Base-by-base conservation (phyloP, 768 basidiomycete genomes). In the Arthromyces matolae region DNA sequence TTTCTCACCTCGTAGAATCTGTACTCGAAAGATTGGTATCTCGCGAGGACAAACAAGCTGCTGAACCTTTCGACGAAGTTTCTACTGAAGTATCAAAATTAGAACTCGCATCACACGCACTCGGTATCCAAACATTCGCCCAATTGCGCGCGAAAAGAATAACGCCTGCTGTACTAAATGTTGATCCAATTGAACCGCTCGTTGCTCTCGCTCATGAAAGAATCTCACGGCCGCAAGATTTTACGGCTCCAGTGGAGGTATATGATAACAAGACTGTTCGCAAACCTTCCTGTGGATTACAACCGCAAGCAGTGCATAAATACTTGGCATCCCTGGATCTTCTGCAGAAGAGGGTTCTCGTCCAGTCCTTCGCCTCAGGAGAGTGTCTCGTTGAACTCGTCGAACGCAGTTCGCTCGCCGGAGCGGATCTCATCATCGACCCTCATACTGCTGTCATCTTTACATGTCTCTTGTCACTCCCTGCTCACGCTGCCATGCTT, bases 281-380 rank as follows among this genome's bases (percentile, higher is more conserved):
- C 31, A 60, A 77, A 33, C 73, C 76, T 6, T 51, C 63, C 5
- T 41, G 54, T 12, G 58, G 65, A 62, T 40, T 43, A 10, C 49
- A 54, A 27, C 71, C 76, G n/a, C 42, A 50, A 10, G 60, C 58
- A 16, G 36, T 59, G 14, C 86, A 89, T 60, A 75, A 72, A 22
- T 91, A 90, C 58, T 70, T 91, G 65, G 79, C 79, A 13, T 89
- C 86, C 23, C 60, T 89, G 51, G 71, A 80, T 23, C 53, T 89
- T 16, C 70, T 90, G 6, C 89, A 89, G 61, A 84, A 82, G 53
- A 83, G 78, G 42, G 72, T 70, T 16, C 67, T 91, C 3, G 73
- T 84, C 32, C 75, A 72, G 3, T 63, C 70, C 9, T 71, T 91
- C 20, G 66, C 69, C 14, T 69, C 72, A 9, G 59, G 55, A 12